Evolutionary conservation across 305 asterid species (phyloP).

Genomic region (Solanum hybrid): DNA sequence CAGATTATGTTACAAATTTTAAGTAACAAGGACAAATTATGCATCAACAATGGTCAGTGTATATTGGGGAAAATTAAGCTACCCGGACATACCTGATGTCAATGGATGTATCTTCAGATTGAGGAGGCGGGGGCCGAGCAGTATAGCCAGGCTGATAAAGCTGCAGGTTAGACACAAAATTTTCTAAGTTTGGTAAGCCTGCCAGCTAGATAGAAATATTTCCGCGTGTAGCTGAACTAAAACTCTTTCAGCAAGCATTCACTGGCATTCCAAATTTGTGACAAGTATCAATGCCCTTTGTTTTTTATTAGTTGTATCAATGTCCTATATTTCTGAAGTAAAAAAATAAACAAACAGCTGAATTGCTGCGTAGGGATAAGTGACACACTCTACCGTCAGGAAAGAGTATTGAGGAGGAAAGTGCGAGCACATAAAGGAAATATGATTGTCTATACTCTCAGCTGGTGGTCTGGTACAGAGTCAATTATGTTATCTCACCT

Average conservation of each 20-base stretch:
- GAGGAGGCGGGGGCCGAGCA: slow-evolving; percentile 26
- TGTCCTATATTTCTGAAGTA: background rate
- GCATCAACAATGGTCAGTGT: background rate
- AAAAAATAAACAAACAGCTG: background rate
- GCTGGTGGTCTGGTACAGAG: background rate
- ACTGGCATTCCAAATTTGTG: background rate
- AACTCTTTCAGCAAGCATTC: background rate
- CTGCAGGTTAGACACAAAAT: slow-evolving; percentile 12
- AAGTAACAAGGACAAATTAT: background rate
- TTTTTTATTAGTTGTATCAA: background rate
- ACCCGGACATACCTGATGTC: slow-evolving; percentile 30
- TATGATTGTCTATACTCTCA: background rate
- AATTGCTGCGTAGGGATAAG: background rate
- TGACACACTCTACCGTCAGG: background rate
- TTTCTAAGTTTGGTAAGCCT: background rate
- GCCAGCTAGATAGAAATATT: background rate
- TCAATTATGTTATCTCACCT: background rate
- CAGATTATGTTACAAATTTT: background rate
- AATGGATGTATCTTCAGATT: slow-evolving; percentile 25
- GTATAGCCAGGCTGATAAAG: slow-evolving; percentile 45
- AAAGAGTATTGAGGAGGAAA: background rate
- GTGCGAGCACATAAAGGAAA: background rate
- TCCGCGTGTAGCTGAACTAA: background rate
- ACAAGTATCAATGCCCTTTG: background rate
- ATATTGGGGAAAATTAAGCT: background rate